Conservation (phyloP, 2,329 filamentous ascomycete genomes). For the Verticillium longisporum region DNA sequence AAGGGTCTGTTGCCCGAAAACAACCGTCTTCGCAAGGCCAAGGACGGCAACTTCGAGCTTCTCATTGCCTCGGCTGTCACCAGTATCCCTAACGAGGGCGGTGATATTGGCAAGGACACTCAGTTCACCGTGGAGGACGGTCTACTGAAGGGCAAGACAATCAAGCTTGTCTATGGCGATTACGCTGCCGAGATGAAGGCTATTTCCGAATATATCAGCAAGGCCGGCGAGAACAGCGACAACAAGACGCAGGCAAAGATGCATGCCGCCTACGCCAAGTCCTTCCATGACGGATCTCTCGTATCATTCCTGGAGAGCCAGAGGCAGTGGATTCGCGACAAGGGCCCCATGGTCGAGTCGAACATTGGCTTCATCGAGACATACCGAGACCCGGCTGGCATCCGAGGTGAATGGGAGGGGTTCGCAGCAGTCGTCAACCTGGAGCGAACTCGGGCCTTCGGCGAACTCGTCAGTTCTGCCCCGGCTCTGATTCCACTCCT, state of each 20-base stretch:
- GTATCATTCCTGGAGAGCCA: conserved; percentile 76
- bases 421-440: conserved; percentile 56
- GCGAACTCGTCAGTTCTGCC: conserved; percentile 74
- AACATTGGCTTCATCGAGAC: conserved; percentile 84
- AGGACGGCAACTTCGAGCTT: conserved; percentile 60
- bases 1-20: conserved; percentile 70
- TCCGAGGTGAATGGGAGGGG: conserved; percentile 79
- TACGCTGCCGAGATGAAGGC: conserved; percentile 64
- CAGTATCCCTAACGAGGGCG: conserved; percentile 51
- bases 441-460: conserved; percentile 83
- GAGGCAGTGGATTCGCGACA: conserved; percentile 75
- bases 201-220: conserved; percentile 59
- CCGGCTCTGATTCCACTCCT: conserved; percentile 80
- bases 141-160: conserved; percentile 55
- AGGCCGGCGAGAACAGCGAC: conserved; percentile 61
- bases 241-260: conserved; percentile 71
- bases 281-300: conserved; percentile 68
- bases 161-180: conserved; percentile 70
- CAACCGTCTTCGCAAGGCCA: conserved; percentile 63
- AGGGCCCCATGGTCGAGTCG: conserved; percentile 71
- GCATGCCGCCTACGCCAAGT: conserved; percentile 66
- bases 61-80: conserved; percentile 65
- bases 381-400: conserved; percentile 74
- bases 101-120: conserved; percentile 62
- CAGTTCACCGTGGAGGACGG: conserved; percentile 55